phyloP scores from a whole-genome alignment of 1,139 yeast genomes.

The Blastobotrys malaysiensis region DNA sequence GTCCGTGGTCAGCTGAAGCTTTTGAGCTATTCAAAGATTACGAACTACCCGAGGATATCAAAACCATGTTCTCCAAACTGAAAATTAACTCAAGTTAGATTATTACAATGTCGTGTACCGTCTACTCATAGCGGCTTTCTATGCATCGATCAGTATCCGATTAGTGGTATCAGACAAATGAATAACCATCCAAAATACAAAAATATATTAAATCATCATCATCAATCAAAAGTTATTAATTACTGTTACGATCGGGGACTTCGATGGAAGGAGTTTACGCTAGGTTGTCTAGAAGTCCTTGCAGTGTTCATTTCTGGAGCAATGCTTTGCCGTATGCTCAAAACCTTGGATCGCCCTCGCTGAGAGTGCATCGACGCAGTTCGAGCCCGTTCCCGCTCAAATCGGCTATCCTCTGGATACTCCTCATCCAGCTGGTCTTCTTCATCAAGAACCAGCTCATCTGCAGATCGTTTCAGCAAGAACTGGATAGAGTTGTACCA shows the following conservation, averaged over 20 bases:
- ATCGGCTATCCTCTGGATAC: slow-evolving; percentile 21
- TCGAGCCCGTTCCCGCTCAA: slow-evolving; percentile 21
- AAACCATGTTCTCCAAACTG: background rate
- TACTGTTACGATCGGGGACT: background rate
- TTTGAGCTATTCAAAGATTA: slow-evolving; percentile 6
- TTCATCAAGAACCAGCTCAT: slow-evolving; percentile 49
- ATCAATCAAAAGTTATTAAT: slow-evolving; percentile 1
- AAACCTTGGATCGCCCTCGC: slow-evolving; percentile 16
- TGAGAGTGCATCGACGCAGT: slow-evolving; percentile 16
- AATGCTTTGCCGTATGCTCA: slow-evolving; percentile 26
- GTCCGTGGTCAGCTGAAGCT: slow-evolving; percentile 12
- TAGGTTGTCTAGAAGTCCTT: slow-evolving; percentile 16
- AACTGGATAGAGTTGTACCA: slow-evolving; percentile 87
- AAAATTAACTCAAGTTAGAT: too few species aligned
- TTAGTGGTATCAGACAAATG: too few species aligned
- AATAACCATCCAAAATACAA: slow-evolving; percentile 2
- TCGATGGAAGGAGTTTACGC: slow-evolving; percentile 16
- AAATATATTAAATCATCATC: slow-evolving; percentile 3
- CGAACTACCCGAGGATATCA: background rate
- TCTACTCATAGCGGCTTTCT: too few species aligned
- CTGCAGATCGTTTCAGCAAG: slow-evolving; percentile 62
- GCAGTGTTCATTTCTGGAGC: slow-evolving; percentile 30
- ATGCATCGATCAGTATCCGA: too few species aligned
- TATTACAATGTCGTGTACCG: too few species aligned
- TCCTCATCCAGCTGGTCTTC: slow-evolving; percentile 17